phyloP scores from a whole-genome alignment of 225 moss, liverwort and hornwort genomes.

The Sphagnum tenellum region DNA sequence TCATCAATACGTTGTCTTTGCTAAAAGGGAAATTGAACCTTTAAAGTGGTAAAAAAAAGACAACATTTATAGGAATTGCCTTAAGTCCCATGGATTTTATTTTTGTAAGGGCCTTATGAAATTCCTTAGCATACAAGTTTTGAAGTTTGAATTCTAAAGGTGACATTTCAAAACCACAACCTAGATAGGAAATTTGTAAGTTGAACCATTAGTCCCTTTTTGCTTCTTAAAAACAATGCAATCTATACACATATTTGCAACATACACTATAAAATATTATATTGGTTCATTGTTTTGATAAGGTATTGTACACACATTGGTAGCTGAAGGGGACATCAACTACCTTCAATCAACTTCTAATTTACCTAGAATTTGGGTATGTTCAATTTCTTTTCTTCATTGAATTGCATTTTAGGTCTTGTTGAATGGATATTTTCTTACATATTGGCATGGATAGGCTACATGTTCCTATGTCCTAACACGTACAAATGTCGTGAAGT shows the following conservation, averaged over 20 bases:
- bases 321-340: conserved; percentile 15
- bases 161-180: not conserved
- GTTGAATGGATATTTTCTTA: not conserved
- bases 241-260: not conserved
- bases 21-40: conserved; percentile 16
- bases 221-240: not conserved
- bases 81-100: not conserved
- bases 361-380: conserved; percentile 24
- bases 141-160: too few relatives aligned
- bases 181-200: conserved; percentile 6
- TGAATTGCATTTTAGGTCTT: not conserved
- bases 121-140: too few relatives aligned
- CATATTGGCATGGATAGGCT: too few relatives aligned
- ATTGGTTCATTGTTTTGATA: conserved; percentile 2
- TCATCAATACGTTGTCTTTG: not conserved
- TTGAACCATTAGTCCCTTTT: not conserved
- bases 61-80: conserved; percentile 10
- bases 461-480: too few relatives aligned
- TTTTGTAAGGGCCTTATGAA: too few relatives aligned
- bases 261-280: not conserved
- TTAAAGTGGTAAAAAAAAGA: conserved; percentile 4
- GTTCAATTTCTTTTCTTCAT: not conserved
- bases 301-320: not conserved
- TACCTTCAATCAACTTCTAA: conserved; percentile 19
- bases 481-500: too few relatives aligned